Base-by-base conservation (phyloP, 1,284 basidiomycete genomes). In the Ganoderma sinense region DNA sequence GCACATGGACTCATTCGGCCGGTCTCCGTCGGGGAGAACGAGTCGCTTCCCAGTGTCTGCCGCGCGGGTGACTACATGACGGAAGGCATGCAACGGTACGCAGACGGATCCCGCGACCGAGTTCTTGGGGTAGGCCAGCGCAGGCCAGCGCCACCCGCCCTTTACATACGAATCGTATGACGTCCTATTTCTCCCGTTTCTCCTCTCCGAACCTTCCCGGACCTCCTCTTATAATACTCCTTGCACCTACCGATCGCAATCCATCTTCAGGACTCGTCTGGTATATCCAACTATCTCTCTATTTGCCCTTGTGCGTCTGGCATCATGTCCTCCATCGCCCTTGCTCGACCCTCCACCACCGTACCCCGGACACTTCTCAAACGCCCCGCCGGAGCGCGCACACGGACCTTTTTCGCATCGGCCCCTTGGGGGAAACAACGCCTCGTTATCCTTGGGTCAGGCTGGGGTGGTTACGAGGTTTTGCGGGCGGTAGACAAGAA, bases 401-500 rank as follows among this genome's bases (percentile, higher is more conserved):
- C 69, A 26, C 76, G 79, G 23, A 66, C 69, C 0, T 78, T 79
- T 69, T 77, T 75, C 67, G 72, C 70, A 26, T 78, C 77, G 5
- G 70, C 76, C 0, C 33, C 73, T 2, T 51, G 73, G 7, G 76
- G 76, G 60, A 91, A 90, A 74, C 86, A 91, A 71, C 86, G 88
- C 41, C 85, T 96, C 31, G 89, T 96, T n/a, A 91, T 96, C 68
- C 83, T 96, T 1, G 94, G 95, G 1, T 92, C 91, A 10, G 94
- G 94, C 29, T 96, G 94, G 94, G 94, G 91, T 68, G 94, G 94
- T 0, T 95, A 94, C 76, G 90, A 91, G 73, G 81, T 94, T 4
- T 83, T 93, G 41, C 82, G 88, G 63, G 84, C 85, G 4, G 81
- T 93, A 1, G 89, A 93, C 79, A 92, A 90, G 79, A 89, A 88